phyloP scores from a whole-genome alignment of 495 filamentous ascomycete genomes.

The Aspergillus hancockii region DNA sequence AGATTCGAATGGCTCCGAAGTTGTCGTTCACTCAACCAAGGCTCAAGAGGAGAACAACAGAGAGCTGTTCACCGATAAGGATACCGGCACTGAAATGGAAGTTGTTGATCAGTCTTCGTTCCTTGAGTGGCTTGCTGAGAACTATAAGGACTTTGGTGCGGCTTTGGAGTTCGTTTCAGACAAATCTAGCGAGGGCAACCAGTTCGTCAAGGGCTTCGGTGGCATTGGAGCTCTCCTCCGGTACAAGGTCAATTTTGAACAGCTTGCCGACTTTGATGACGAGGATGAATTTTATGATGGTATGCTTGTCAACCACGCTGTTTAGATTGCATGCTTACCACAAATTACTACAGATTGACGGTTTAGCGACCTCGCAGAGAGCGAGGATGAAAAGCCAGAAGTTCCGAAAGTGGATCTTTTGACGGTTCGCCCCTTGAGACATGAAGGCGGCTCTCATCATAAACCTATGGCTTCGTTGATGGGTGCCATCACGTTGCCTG shows the following conservation, averaged over 20 bases:
- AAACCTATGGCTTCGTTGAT: conserved; percentile 38
- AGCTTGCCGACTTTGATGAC: conserved; percentile 89
- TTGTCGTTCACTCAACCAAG: conserved; percentile 87
- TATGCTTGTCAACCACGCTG: conserved; percentile 27
- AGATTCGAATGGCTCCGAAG: conserved; percentile 64
- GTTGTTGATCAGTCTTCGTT: conserved; percentile 80
- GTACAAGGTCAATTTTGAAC: conserved; percentile 99
- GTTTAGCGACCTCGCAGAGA: conserved; percentile 80
- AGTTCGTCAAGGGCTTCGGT: conserved; percentile 99
- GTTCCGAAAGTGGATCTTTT: conserved; percentile 61
- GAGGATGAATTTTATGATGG: conserved; percentile 99
- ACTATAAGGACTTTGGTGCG: conserved; percentile 96
- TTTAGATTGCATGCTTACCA: background rate
- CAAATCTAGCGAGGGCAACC: conserved; percentile 94
- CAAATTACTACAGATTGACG: conserved; percentile 73
- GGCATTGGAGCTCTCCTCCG: conserved; percentile 95
- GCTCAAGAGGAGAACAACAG: conserved; percentile 71
- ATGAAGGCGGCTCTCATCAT: conserved; percentile 39
- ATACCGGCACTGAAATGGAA: conserved; percentile 96
- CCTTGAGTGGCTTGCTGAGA: conserved; percentile 97
- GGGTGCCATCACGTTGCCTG: conserved; percentile 29
- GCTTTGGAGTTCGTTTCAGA: conserved; percentile 98
- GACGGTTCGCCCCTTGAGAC: conserved; percentile 56
- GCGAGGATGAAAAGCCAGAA: conserved; percentile 85
- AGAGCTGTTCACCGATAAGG: conserved; percentile 87